These are phyloP conservation scores for Neonectria sp. DNA, from an alignment of 2,329 filamentous ascomycete genomes.

Conservation along the genomic window DNA sequence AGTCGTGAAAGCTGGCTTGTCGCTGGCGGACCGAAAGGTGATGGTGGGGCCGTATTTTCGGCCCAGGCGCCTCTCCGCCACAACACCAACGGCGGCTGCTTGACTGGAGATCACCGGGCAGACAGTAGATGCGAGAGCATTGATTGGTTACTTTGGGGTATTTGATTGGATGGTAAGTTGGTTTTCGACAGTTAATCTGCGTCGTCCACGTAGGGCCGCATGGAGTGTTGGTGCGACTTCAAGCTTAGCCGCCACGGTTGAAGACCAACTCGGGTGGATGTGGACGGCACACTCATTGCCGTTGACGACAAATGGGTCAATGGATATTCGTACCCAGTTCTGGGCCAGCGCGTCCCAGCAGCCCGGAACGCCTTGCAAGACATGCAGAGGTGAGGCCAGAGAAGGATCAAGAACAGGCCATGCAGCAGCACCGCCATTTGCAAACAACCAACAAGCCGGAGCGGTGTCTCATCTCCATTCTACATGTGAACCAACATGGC, in stretches of 20 bases:
- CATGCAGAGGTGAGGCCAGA: conserved; percentile 3
- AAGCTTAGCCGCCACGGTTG: not conserved
- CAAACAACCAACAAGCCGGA: not conserved
- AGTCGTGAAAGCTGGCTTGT: not conserved
- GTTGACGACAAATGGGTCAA: not conserved
- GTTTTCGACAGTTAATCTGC: not conserved
- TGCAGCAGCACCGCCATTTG: not conserved
- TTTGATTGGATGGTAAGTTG: not conserved
- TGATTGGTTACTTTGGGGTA: not conserved
- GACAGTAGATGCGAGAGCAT: not conserved
- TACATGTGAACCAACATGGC: not conserved
- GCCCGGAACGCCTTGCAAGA: not conserved
- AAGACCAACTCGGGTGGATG: too few species aligned
- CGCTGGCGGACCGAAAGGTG: not conserved
- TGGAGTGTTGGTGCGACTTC: not conserved
- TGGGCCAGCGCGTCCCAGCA: not conserved
- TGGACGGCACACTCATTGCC: not conserved
- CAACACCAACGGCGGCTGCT: not conserved
- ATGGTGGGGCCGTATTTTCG: not conserved
- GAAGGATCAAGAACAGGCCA: not conserved
- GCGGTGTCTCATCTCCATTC: not conserved
- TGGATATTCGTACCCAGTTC: not conserved
- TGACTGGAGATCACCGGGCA: not conserved
- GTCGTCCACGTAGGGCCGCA: not conserved
- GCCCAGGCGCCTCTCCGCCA: not conserved